These are phyloP conservation scores for Sugiyamaella sp. DNA, from an alignment of 1,139 yeast genomes.

Conservation along the genomic window DNA sequence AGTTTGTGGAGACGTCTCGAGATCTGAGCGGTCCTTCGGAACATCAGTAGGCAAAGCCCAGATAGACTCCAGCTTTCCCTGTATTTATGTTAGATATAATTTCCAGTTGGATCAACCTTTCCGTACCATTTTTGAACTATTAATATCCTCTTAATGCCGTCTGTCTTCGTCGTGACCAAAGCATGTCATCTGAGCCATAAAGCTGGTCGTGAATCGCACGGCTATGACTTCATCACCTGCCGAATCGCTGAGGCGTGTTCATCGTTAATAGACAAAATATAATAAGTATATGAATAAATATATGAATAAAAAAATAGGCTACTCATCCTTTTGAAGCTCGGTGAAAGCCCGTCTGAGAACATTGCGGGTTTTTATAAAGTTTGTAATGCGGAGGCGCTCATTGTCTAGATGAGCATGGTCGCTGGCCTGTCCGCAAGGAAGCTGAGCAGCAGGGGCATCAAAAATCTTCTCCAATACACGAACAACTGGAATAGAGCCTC, in stretches of 20 bases:
- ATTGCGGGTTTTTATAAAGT: slow-evolving; percentile 70
- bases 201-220: no score
- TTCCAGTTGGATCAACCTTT: background rate
- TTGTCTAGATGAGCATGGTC: slow-evolving; percentile 93
- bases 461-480: slow-evolving; percentile 81
- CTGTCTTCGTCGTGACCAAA: no score
- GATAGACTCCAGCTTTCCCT: background rate
- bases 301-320: background rate
- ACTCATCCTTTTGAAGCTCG: slow-evolving; percentile 2
- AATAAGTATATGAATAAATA: background rate
- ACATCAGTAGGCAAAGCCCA: background rate
- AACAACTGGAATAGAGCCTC: slow-evolving; percentile 94
- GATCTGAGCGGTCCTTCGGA: no score
- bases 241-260: no score
- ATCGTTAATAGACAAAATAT: no score
- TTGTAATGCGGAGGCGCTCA: slow-evolving; percentile 78
- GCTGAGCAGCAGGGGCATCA: slow-evolving; percentile 87
- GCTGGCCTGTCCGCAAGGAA: slow-evolving; percentile 94
- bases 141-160: no score
- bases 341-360: slow-evolving; percentile 13
- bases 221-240: no score
- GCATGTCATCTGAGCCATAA: no score
- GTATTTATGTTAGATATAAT: background rate
- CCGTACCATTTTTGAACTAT: no score
- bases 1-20: no score